Base-by-base conservation (phyloP, 768 basidiomycete genomes). In the Pulveroboletus sp. region DNA sequence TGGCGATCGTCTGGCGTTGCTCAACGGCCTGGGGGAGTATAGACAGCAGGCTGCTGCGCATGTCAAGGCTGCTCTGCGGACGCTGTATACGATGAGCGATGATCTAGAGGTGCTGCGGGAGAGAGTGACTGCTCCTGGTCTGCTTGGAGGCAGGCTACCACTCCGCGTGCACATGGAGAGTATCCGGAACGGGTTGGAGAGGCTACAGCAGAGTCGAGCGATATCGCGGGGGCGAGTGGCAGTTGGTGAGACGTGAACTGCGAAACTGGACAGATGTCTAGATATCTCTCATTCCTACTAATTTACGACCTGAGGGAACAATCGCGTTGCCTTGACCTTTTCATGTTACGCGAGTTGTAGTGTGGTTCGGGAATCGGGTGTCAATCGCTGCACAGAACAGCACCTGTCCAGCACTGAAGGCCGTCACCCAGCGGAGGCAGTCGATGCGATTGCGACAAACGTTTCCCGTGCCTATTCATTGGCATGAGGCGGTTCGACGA, bases 101-200 rank as follows among this genome's bases (percentile, higher is more conserved):
- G 86, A 89, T 54, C 81, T 90, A 74, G 86, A 87, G 61, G 86
- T 87, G 39, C 67, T 91, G 52, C 73, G 88, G 52, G 84, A 87
- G 60, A 73, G 84, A 15, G 85, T 87, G 1, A 77, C 85, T 5
- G 77, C 80, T 30, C 87, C 89, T 1, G 80, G 81, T 43, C 66
- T 90, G 5, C 63, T 78, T 10, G 81, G 79, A 5, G 66, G 77
- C n/a, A 70, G 69, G 37, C 72, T 89, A 14, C 85, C 87, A 5
- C 70, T 85, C 5, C 82, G 85, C 50, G 86, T 89, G 18, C 87
- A 90, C 57, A 81, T 90, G 67, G 78, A 78, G 69, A 87, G 82
- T 51, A 87, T 91, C 56, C 70, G 70, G 61, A 72, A 59, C 33
- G 86, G 88, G 7, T 56, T 89, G 57, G 77, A 84, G 54, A 75